A percentile compares a stretch with the other conserved stretches of the same genome.
These are phyloP conservation scores for Solanum pinnatisectum DNA, from an alignment of 257 asterid species.

Conservation along the genomic window DNA sequence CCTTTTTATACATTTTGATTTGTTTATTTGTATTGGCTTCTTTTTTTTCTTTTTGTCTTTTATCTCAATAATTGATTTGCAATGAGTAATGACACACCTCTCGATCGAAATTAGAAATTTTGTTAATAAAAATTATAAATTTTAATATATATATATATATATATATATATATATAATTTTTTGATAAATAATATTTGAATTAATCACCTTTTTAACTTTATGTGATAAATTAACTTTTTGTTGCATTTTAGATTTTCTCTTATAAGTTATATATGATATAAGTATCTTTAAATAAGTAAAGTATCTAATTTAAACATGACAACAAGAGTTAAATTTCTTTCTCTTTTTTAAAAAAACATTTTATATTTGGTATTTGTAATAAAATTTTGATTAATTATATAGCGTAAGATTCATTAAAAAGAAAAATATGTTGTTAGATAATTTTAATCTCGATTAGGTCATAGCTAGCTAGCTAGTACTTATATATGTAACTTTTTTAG, in stretches of 20 bases:
- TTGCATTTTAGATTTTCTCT: neutral
- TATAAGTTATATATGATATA: neutral
- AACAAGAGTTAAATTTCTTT: neutral
- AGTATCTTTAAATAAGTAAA: neutral
- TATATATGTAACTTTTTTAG: neutral
- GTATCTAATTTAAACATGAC: neutral
- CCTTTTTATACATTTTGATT: neutral
- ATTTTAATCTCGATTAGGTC: neutral
- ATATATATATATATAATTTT: neutral
- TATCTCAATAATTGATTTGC: neutral
- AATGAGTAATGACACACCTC: too few species aligned
- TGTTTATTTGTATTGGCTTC: neutral
- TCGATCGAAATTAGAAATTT: rapidly evolving
- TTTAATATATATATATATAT: neutral
- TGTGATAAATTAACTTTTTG: neutral
- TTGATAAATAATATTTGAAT: neutral
- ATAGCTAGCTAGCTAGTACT: neutral
- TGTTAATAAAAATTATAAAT: neutral
- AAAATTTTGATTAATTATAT: neutral
- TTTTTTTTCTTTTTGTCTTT: neutral
- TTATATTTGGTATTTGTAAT: too few species aligned
- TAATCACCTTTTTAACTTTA: neutral
- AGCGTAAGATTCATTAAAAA: neutral
- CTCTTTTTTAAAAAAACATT: neutral
- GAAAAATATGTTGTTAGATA: neutral